Conservation (phyloP, 345 rosid species). For the Eucalyptus pauciflora region DNA sequence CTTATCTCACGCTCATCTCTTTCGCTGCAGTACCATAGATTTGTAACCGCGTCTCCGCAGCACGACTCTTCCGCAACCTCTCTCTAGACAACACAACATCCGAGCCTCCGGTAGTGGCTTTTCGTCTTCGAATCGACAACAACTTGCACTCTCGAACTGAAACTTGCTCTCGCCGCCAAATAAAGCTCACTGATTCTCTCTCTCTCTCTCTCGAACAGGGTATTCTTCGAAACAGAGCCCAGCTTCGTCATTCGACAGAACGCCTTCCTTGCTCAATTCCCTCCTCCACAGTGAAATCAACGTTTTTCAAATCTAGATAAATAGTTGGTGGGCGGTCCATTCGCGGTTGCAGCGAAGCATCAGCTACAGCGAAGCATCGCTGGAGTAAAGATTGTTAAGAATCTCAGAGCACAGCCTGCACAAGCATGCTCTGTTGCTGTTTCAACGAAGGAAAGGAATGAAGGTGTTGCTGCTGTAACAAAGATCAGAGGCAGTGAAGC, state of each 20-base stretch:
- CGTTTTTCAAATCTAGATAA: no score
- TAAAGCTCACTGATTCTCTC: no score
- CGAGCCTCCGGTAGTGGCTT: neutral
- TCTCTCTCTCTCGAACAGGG: neutral
- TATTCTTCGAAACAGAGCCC: neutral
- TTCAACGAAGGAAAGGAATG: no score
- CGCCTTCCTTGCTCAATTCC: neutral
- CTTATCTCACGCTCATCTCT: neutral
- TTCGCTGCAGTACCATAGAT: neutral
- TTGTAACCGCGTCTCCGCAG: accelerated
- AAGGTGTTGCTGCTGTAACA: no score
- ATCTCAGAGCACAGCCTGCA: no score
- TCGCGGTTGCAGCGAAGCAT: no score
- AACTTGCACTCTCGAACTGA: neutral
- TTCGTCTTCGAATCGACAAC: neutral
- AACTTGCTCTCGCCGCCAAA: neutral
- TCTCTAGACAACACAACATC: neutral
- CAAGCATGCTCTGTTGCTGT: no score
- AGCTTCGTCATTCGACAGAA: neutral
- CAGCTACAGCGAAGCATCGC: no score
- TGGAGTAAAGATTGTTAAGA: no score
- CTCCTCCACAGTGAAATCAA: neutral
- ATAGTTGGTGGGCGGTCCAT: no score
- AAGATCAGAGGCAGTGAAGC: no score
- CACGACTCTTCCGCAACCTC: neutral